phyloP scores from a whole-genome alignment of 2,329 filamentous ascomycete species.

The Alternaria sp. region DNA sequence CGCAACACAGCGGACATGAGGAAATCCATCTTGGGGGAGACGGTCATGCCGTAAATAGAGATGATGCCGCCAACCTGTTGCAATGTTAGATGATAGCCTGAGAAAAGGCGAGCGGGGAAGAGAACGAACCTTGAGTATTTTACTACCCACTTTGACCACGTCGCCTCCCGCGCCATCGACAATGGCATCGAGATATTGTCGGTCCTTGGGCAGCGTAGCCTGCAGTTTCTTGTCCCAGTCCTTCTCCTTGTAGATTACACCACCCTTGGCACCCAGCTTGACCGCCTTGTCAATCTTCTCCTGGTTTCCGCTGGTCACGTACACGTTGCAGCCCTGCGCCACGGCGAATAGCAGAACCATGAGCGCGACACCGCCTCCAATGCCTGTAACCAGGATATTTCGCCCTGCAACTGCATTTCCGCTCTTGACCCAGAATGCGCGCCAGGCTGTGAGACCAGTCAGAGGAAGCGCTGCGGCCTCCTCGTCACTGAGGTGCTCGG shows the following conservation, averaged over 20 bases:
- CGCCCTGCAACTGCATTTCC: constrained; percentile 69
- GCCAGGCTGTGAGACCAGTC: constrained; percentile 87
- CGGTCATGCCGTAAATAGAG: constrained; percentile 89
- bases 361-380: constrained; percentile 90
- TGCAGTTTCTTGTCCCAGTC: constrained; percentile 83
- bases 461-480: constrained; percentile 88
- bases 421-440: constrained; percentile 83
- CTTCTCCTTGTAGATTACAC: constrained; percentile 81
- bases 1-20: constrained; percentile 83
- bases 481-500: constrained; percentile 72
- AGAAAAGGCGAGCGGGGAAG: not conserved
- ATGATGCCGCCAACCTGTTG: constrained; percentile 78
- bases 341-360: constrained; percentile 82
- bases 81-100: not conserved
- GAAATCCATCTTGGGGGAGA: constrained; percentile 85
- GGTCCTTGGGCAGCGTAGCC: constrained; percentile 68
- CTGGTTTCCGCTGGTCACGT: constrained; percentile 77
- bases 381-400: constrained; percentile 88
- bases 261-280: constrained; percentile 77
- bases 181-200: constrained; percentile 79
- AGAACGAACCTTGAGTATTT: constrained; percentile 69
- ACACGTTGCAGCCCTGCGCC: constrained; percentile 77
- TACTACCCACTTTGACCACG: constrained; percentile 73
- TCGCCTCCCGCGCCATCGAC: constrained; percentile 92
- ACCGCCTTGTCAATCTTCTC: constrained; percentile 79